Conservation (phyloP, 441 rosid genomes). For the Croton setiger region DNA sequence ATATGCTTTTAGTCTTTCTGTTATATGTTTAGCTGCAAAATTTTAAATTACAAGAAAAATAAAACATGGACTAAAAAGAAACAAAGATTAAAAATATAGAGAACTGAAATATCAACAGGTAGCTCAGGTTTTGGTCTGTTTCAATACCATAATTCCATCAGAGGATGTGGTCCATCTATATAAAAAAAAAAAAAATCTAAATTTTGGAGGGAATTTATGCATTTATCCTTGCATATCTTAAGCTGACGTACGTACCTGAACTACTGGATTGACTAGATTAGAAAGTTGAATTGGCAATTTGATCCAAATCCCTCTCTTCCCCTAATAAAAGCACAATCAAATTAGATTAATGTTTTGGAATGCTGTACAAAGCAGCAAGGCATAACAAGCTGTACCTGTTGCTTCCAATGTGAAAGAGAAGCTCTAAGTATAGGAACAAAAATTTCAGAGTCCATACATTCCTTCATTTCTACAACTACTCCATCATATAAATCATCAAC, state of each 20-base stretch:
- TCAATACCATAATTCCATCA: no score
- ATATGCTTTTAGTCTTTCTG: no score
- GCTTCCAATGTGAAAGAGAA: constrained; percentile 38
- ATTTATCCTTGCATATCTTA: background rate
- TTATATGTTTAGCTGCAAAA: no score
- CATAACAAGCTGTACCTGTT: constrained; percentile 23
- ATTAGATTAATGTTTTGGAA: background rate
- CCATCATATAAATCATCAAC: constrained; percentile 35
- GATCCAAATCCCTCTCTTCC: constrained; percentile 60
- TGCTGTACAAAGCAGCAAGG: background rate
- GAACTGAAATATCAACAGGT: no score
- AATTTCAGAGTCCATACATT: constrained; percentile 22
- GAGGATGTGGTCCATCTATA: no score
- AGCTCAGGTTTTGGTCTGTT: no score
- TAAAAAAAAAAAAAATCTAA: no score
- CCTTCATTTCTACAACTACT: constrained; percentile 24
- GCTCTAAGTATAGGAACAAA: constrained; percentile 33
- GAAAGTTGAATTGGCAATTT: constrained; percentile 40
- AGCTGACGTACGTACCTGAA: constrained; percentile 36
- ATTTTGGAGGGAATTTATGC: no score
- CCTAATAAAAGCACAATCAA: constrained; percentile 26
- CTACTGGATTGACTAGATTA: constrained; percentile 56
- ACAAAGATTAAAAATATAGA: no score
- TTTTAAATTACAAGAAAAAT: no score
- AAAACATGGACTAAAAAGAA: no score